Evolutionary conservation across 2,329 filamentous ascomycete species (phyloP).

Genomic region (Colletotrichum sp.): DNA sequence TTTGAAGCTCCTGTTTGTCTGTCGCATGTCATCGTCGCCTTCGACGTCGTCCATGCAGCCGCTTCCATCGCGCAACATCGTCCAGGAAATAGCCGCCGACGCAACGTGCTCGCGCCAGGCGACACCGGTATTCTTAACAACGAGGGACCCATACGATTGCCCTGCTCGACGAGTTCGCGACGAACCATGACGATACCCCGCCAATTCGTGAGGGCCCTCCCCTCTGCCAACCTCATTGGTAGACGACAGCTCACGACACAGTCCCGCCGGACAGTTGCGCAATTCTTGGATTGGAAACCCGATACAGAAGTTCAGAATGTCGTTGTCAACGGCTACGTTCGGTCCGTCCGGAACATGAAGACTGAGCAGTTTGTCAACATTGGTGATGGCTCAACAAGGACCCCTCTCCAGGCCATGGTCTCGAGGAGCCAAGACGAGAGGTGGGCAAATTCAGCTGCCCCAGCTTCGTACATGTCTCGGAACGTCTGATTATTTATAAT

Average conservation of each 20-base stretch:
- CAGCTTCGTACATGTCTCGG: constrained; percentile 25
- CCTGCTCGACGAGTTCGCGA: background rate
- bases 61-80: background rate
- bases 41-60: background rate
- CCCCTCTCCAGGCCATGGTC: constrained; percentile 81
- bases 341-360: constrained; percentile 88
- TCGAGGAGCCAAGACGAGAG: constrained; percentile 71
- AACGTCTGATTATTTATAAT: constrained; percentile 31
- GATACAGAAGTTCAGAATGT: constrained; percentile 51
- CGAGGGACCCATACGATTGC: background rate
- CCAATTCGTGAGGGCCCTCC: background rate
- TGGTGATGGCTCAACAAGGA: constrained; percentile 83
- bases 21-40: constrained; percentile 2
- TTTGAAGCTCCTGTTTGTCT: background rate
- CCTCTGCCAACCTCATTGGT: background rate
- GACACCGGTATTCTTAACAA: background rate
- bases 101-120: background rate
- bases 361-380: constrained; percentile 82
- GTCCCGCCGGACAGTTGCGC: constrained; percentile 54
- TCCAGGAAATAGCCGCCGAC: background rate
- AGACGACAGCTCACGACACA: constrained; percentile 36
- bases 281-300: constrained; percentile 60
- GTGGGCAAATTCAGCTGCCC: constrained; percentile 54
- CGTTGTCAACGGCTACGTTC: constrained; percentile 78
- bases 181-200: background rate